Percentiles rank a stretch among this genome's conserved stretches.
phyloP scores from a whole-genome alignment of 2,329 filamentous ascomycete genomes.

The Cladophialophora bantiana region DNA sequence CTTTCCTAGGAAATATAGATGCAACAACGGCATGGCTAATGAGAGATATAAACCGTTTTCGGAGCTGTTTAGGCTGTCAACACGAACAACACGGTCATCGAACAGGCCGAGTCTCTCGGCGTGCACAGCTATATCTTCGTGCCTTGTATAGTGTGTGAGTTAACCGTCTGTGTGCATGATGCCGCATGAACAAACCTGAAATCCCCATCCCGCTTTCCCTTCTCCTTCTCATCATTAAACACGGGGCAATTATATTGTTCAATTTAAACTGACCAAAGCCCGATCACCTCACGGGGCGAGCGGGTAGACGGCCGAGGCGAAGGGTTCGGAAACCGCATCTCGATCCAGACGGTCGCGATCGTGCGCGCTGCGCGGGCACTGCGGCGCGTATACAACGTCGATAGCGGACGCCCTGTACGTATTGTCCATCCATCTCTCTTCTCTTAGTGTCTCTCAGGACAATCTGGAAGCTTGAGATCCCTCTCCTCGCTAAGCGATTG shows the following conservation, averaged over 20 bases:
- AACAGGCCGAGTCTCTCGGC: slow-evolving; percentile 51
- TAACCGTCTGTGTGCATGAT: neutral
- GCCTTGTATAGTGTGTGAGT: slow-evolving; percentile 59
- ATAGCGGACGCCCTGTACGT: slow-evolving; percentile 46
- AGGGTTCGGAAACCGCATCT: slow-evolving; percentile 60
- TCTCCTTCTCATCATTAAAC: neutral
- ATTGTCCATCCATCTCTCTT: neutral
- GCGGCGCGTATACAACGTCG: slow-evolving; percentile 53
- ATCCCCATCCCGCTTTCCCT: neutral
- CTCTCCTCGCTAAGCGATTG: no score
- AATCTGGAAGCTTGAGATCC: no score
- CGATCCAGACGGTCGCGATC: slow-evolving; percentile 60
- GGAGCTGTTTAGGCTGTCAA: slow-evolving; percentile 45
- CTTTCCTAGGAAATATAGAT: no score
- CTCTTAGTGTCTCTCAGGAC: neutral
- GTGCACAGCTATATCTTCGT: slow-evolving; percentile 61
- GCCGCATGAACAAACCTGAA: neutral
- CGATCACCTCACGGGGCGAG: no score
- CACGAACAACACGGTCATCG: slow-evolving; percentile 55
- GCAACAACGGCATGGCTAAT: neutral
- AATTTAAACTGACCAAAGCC: neutral
- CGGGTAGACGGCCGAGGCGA: slow-evolving; percentile 52
- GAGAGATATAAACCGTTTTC: no score
- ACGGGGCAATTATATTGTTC: neutral
- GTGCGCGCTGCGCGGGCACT: slow-evolving; percentile 54